Base-by-base conservation (phyloP, 202 grass and related monocot genomes). In the Thinopyrum obtusiflorum region DNA sequence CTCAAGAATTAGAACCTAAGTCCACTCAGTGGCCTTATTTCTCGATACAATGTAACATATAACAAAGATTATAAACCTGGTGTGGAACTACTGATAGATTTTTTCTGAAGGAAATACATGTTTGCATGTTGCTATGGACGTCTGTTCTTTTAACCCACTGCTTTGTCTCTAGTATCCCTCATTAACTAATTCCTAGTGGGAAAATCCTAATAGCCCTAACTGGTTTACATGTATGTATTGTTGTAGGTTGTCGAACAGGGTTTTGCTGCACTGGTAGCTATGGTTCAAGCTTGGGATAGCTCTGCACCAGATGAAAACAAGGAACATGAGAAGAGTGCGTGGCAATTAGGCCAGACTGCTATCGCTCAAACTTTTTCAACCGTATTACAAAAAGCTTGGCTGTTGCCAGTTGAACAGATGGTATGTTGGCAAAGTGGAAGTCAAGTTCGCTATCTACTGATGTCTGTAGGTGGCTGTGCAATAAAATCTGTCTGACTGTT, bases 241-340 rank as follows among this genome's bases (percentile, higher is more conserved):
- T 80, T 88, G 67, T 82, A 94, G 95, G 90, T 88, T 39, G 90
- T 91, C 40, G 92, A 97, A 86, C 77, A 85, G 36, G 95, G 95
- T 80, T 88, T 97, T 85, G 83, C 87, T 78, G 80, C 88, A 72
- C 85, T 97, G 72, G 90, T 87, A 65, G 78, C 66, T 0, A 90
- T 97, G 80, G 87, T 81, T 67, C 92, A 97, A 89, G 84, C 89
- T 69, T 97, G 92, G 95, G 90, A 92, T 69, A 93, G 80, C 80
- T 91, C 83, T 84, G 83, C 85, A 36, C 88, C 89, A 77, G 92
- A 93, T 80, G 90, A 93, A 90, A 87, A 82, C 53, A 84, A 83
- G 80, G 82, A 83, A 60, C 82, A 90, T 40, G 84, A 93, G 88
- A 92, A 85, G 57, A 74, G 15, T 21, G 42, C 70, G 32, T 90